Conservation (phyloP, 2,329 filamentous ascomycete genomes). For the Colletotrichum eremochloae region DNA sequence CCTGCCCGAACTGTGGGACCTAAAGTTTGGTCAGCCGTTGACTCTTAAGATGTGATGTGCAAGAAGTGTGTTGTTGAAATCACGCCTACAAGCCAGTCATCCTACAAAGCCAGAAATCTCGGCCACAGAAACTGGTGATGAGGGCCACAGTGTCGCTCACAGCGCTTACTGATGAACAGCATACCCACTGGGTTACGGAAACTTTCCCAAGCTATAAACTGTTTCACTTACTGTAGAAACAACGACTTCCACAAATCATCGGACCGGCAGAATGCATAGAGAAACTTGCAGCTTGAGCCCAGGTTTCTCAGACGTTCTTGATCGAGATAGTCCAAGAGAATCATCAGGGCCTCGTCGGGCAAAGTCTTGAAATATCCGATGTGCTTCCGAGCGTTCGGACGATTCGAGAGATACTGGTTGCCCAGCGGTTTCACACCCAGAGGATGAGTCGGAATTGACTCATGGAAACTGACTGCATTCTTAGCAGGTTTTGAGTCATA, state of each 20-base stretch:
- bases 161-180: slow-evolving; percentile 1
- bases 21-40: slow-evolving; percentile 29
- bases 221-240: slow-evolving; percentile 82
- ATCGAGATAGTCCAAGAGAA: slow-evolving; percentile 82
- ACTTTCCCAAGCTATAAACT: not conserved
- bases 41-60: slow-evolving; percentile 8
- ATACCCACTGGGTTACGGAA: not conserved
- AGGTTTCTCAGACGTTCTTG: slow-evolving; percentile 71
- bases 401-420: slow-evolving; percentile 79
- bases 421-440: slow-evolving; percentile 88
- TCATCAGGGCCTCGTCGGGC: slow-evolving; percentile 84
- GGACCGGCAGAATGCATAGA: slow-evolving; percentile 86
- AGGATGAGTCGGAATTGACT: slow-evolving; percentile 81
- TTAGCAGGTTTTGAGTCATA: slow-evolving; percentile 38
- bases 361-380: slow-evolving; percentile 76
- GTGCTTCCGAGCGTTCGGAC: slow-evolving; percentile 74
- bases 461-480: slow-evolving; percentile 40
- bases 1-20: slow-evolving; percentile 44
- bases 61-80: not conserved
- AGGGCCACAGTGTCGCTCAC: not conserved
- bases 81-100: not conserved
- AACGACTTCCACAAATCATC: slow-evolving; percentile 93
- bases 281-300: slow-evolving; percentile 83
- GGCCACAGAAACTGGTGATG: not conserved
- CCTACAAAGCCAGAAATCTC: not conserved